phyloP scores from a whole-genome alignment of 2,329 filamentous ascomycete species.

The Amesomyces nigricolor region DNA sequence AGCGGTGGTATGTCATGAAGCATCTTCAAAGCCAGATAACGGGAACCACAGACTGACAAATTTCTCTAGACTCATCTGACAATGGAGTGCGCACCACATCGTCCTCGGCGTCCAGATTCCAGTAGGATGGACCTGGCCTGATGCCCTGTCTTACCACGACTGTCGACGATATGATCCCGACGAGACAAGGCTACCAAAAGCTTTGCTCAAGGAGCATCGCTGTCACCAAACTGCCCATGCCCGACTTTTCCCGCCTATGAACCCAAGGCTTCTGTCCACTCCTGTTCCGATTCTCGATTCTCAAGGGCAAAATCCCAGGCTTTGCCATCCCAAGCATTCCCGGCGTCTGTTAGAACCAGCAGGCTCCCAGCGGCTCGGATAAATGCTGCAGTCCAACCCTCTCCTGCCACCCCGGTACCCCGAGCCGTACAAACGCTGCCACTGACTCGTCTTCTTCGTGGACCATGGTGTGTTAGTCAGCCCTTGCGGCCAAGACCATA shows the following conservation, averaged over 20 bases:
- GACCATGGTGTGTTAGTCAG: too few relatives aligned
- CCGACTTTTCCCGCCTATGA: too few relatives aligned
- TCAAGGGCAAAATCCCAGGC: too few relatives aligned
- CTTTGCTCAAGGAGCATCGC: not conserved
- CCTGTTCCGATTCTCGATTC: too few relatives aligned
- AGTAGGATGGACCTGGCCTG: conserved; percentile 14
- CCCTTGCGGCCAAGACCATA: too few relatives aligned
- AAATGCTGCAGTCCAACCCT: not conserved
- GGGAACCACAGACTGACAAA: not conserved
- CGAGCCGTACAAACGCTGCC: not conserved
- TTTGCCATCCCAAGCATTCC: too few relatives aligned
- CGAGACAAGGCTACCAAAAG: not conserved
- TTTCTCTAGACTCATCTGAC: conserved; percentile 25
- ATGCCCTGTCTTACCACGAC: not conserved
- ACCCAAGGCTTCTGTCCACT: too few relatives aligned
- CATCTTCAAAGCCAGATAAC: not conserved
- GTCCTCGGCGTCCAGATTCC: conserved; percentile 24
- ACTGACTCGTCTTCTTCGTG: not conserved
- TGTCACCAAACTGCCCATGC: not conserved
- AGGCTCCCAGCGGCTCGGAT: too few relatives aligned
- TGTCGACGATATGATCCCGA: not conserved
- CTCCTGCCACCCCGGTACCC: not conserved
- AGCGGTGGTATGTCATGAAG: conserved; percentile 47
- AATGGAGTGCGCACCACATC: conserved; percentile 23
- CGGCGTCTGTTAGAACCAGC: too few relatives aligned